A percentile compares a stretch with the other conserved stretches of the same genome.
These are phyloP conservation scores for Candida anglica DNA, from an alignment of 805 yeast genomes.

Conservation along the genomic window DNA sequence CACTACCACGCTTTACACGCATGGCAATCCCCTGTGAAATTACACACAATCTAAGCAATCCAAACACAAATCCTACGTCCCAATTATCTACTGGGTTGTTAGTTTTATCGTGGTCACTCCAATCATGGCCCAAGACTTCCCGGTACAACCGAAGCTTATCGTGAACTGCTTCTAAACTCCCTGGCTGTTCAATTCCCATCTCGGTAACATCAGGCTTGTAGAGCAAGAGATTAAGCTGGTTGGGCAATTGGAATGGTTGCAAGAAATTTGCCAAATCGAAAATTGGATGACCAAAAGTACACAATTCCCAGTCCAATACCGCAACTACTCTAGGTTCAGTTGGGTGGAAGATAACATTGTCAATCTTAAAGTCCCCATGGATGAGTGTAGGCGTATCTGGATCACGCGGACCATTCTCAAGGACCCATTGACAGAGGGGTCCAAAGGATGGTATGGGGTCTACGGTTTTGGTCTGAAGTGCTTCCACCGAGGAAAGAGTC, in stretches of 20 bases:
- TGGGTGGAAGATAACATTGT: conserved; percentile 60
- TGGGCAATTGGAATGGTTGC: conserved; percentile 50
- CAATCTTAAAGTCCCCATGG: conserved; percentile 64
- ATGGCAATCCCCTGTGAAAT: conserved; percentile 63
- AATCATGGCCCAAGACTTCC: conserved; percentile 15
- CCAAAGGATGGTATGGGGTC: conserved; percentile 47
- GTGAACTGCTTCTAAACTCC: conserved; percentile 14
- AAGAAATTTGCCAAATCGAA: conserved; percentile 58
- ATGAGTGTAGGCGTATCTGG: conserved; percentile 43
- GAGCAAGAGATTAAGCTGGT: conserved; percentile 25
- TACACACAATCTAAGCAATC: conserved; percentile 50
- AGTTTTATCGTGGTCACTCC: conserved; percentile 30
- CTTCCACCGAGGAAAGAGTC: conserved; percentile 42
- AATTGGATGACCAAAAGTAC: conserved; percentile 62
- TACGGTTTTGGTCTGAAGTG: conserved; percentile 33
- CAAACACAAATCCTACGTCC: conserved; percentile 54
- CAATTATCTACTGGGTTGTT: conserved; percentile 45
- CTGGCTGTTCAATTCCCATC: conserved; percentile 30
- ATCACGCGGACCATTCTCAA: conserved; percentile 43
- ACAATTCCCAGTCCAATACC: conserved; percentile 62
- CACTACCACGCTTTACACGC: conserved; percentile 48
- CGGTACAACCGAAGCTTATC: conserved; percentile 24
- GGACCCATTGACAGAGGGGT: conserved; percentile 38
- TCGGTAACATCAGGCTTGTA: conserved; percentile 23
- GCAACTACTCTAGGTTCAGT: conserved; percentile 47